Evolutionary conservation across 2,329 filamentous ascomycete species (phyloP).

Genomic region (Diaporthe citrichinensis): DNA sequence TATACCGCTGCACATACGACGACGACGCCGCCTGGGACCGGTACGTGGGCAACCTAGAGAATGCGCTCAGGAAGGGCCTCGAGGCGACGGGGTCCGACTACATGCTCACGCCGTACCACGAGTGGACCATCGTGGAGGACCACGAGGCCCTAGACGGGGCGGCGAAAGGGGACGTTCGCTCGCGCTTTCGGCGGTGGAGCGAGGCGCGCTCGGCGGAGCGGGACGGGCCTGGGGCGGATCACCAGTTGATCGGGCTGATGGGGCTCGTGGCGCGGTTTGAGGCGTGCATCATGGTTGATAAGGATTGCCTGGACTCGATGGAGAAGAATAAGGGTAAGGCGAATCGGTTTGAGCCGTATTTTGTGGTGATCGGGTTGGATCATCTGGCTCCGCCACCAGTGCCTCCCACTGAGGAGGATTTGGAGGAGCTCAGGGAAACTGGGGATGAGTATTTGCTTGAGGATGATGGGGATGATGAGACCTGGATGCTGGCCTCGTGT

Average conservation of each 20-base stretch:
- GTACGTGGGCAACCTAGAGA: background rate
- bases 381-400: background rate
- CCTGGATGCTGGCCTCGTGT: background rate
- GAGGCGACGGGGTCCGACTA: background rate
- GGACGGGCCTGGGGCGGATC: background rate
- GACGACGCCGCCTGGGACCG: background rate
- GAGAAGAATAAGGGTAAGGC: background rate
- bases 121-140: background rate
- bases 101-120: background rate
- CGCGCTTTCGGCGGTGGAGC: background rate
- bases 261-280: background rate
- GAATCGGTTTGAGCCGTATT: background rate
- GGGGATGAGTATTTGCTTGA: background rate
- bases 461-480: background rate
- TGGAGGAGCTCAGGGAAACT: background rate
- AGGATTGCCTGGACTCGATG: background rate
- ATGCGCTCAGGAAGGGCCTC: background rate
- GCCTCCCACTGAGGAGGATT: background rate
- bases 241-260: background rate
- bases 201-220: background rate
- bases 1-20: background rate
- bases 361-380: slow-evolving; percentile 3
- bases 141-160: background rate
- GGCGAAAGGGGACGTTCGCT: background rate
- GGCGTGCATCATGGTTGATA: background rate